These are phyloP conservation scores for Cytospora leucostoma DNA, from an alignment of 2,329 filamentous ascomycete species.

Conservation along the genomic window DNA sequence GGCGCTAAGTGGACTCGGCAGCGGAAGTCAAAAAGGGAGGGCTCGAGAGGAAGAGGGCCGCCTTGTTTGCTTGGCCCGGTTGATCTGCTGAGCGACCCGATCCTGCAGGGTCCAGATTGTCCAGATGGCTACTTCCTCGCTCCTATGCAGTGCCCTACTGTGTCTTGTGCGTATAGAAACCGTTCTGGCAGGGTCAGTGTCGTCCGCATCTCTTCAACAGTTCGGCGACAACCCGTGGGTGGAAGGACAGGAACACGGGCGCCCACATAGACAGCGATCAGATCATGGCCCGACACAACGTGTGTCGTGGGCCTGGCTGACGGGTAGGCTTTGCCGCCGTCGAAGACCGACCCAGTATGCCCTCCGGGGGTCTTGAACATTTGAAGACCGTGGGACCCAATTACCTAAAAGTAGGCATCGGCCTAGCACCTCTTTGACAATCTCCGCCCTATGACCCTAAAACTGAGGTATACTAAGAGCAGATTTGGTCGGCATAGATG, in stretches of 20 bases:
- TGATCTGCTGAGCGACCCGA: constrained; percentile 27
- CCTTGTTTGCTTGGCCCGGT: background rate
- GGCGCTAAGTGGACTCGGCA: constrained; percentile 26
- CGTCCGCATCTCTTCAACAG: constrained; percentile 14
- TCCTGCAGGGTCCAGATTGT: constrained; percentile 21
- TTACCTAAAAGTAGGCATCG: background rate
- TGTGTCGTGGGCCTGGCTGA: background rate
- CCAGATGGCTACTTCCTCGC: background rate
- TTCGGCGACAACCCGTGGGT: constrained; percentile 21
- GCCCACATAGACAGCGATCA: constrained; percentile 8
- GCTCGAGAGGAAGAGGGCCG: constrained; percentile 3
- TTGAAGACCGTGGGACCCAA: background rate
- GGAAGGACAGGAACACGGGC: constrained; percentile 12
- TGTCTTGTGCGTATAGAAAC: background rate
- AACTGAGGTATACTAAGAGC: background rate
- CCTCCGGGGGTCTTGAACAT: constrained; percentile 6
- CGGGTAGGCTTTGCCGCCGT: constrained; percentile 18
- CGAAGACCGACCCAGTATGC: constrained; percentile 4
- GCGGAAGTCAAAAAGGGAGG: constrained; percentile 24
- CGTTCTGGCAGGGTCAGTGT: constrained; percentile 26
- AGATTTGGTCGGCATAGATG: background rate
- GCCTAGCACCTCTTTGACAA: background rate
- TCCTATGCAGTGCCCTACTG: background rate
- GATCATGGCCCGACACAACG: constrained; percentile 17
- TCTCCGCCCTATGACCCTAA: background rate